Base-by-base conservation (phyloP, 2,329 filamentous ascomycete genomes). In the Chaetomium strumarium region DNA sequence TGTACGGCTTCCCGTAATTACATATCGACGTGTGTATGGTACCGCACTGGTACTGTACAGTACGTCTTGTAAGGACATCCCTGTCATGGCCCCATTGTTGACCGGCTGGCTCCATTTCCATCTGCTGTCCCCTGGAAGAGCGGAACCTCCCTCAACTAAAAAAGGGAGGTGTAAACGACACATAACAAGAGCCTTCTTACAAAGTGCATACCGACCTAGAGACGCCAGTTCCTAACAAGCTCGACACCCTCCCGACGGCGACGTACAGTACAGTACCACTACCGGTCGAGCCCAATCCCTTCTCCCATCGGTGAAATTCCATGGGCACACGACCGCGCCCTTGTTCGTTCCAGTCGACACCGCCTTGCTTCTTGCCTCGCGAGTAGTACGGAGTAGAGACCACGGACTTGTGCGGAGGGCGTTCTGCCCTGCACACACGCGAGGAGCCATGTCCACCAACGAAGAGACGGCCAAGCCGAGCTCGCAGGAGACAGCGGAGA, bases 391-490 rank as follows among this genome's bases (percentile, higher is more conserved):
- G 16, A 11, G 34, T 29, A 36, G 19, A 39, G 16, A 44, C 34
- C 17, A 24, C 37, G 31, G 43, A 19, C 37, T 46, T 49, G 42
- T 41, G 38, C 16, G 43, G 49, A 20, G 38, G 31, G 43, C 43
- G 24, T 41, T 19, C 34, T 31, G 30, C 34, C 34, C 12, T 8
- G 33, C 9, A 30, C 29, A 30, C 29, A 31, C 30, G n/a, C 47
- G 5, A 20, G 34, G 13, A 52, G 45, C 29, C 51, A 60, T 60
- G 56, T 53, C 58, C 16, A 53, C 56, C 50, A 42, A 7, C 55
- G 55, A 60, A 38, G 58, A 51, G 29, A 42, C 54, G 19, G 48
- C 40, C 34, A 51, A 44, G 47, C 43, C 45, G 30, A 42, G 45
- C n/a, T 6, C 17, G 20, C 31, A 47, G 38, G 47, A 51, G 44